phyloP scores from a whole-genome alignment of 805 yeast species.

The Saccharomyces eubayanus region DNA sequence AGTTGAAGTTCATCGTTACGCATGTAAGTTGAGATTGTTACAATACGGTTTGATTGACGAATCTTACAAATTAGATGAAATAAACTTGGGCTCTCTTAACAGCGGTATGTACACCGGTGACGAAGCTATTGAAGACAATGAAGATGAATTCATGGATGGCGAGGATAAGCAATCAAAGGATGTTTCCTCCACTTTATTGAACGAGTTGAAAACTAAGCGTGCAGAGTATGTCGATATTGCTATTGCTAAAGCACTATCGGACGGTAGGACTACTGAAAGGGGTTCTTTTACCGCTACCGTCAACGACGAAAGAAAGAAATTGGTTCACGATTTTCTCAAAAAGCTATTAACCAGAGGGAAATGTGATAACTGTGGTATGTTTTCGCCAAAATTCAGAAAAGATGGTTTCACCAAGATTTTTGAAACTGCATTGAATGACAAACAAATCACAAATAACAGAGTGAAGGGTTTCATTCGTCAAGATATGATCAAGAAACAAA shows the following conservation, averaged over 20 bases:
- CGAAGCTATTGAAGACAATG: slow-evolving; percentile 35
- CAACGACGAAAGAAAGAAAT: slow-evolving; percentile 72
- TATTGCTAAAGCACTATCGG: slow-evolving; percentile 63
- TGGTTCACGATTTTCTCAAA: slow-evolving; percentile 68
- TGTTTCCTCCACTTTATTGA: slow-evolving; percentile 35
- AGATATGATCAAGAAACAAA: slow-evolving; percentile 48
- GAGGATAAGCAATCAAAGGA: slow-evolving; percentile 19
- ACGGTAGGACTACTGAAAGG: slow-evolving; percentile 56
- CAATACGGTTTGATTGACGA: slow-evolving; percentile 87
- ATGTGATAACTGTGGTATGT: slow-evolving; percentile 96
- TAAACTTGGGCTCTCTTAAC: slow-evolving; percentile 33
- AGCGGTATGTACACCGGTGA: slow-evolving; percentile 35
- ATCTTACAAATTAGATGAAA: slow-evolving; percentile 60
- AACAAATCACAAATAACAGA: slow-evolving; percentile 73
- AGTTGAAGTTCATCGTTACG: slow-evolving; percentile 63
- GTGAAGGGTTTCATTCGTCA: slow-evolving; percentile 71
- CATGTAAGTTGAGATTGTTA: slow-evolving; percentile 69
- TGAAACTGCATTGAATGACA: slow-evolving; percentile 76
- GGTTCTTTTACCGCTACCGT: slow-evolving; percentile 82
- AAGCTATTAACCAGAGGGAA: slow-evolving; percentile 66
- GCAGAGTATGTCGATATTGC: slow-evolving; percentile 62
- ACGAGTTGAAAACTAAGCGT: slow-evolving; percentile 50
- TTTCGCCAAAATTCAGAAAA: slow-evolving; percentile 86
- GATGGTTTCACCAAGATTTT: slow-evolving; percentile 92
- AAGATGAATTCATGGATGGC: slow-evolving; percentile 21